These are phyloP conservation scores for Claviceps sorghi DNA, from an alignment of 2,329 filamentous ascomycete species.

Conservation along the genomic window DNA sequence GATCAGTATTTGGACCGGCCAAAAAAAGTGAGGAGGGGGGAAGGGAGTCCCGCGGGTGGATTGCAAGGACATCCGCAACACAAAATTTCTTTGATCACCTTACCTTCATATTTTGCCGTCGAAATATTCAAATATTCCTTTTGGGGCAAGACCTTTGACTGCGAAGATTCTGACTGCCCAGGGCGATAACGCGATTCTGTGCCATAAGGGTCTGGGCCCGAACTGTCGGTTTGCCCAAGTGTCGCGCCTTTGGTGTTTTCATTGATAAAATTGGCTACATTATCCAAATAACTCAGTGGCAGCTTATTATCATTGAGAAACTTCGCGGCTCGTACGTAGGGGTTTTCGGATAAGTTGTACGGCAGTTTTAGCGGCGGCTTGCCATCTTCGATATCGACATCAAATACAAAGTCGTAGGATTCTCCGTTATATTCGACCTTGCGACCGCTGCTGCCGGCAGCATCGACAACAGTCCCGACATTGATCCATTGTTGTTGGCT, in stretches of 20 bases:
- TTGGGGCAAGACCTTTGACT: slow-evolving; percentile 57
- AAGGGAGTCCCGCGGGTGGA: no score
- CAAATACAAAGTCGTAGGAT: slow-evolving; percentile 92
- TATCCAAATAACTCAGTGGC: slow-evolving; percentile 74
- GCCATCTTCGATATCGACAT: slow-evolving; percentile 90
- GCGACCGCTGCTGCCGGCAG: slow-evolving; percentile 66
- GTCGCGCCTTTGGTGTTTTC: slow-evolving; percentile 79
- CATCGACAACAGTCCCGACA: slow-evolving; percentile 88
- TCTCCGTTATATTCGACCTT: slow-evolving; percentile 68
- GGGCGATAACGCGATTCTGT: slow-evolving; percentile 67
- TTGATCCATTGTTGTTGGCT: slow-evolving; percentile 62
- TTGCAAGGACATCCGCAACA: no score
- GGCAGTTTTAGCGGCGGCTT: slow-evolving; percentile 88
- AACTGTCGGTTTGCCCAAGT: slow-evolving; percentile 46
- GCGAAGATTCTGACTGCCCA: slow-evolving; percentile 29
- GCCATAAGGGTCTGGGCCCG: slow-evolving; percentile 58
- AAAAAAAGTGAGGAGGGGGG: no score
- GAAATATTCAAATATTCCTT: slow-evolving; percentile 65
- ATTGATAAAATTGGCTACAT: slow-evolving; percentile 83
- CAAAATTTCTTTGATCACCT: slow-evolving; percentile 5
- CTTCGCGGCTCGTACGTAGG: slow-evolving; percentile 79
- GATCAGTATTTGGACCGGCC: background rate
- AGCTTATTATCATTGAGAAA: slow-evolving; percentile 85
- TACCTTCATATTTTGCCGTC: slow-evolving; percentile 52
- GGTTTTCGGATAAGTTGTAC: slow-evolving; percentile 83